A percentile compares a stretch with the other conserved stretches of the same genome.
phyloP scores from a whole-genome alignment of 257 asterid species.

The Lycium barbarum region DNA sequence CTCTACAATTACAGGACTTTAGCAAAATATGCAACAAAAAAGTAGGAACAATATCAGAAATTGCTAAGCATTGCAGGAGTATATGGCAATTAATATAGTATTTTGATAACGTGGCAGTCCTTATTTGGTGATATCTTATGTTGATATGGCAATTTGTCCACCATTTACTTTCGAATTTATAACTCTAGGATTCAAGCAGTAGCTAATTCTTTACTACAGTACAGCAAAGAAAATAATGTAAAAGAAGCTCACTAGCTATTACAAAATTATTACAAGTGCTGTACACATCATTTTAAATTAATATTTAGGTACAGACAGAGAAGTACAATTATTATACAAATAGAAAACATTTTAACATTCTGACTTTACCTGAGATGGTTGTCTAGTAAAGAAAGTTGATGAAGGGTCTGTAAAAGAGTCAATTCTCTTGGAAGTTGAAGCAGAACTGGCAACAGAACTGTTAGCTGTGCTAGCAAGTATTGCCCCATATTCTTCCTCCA shows the following conservation, averaged over 20 bases:
- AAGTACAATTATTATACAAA: slow-evolving; percentile 14
- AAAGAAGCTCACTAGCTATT: neutral
- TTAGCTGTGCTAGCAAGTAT: slow-evolving; percentile 47
- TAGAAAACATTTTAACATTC: neutral
- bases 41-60: no score
- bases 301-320: slow-evolving; percentile 29
- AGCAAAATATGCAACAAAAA: no score
- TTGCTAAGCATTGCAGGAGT: neutral
- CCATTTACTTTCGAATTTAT: neutral
- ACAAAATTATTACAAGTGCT: neutral
- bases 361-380: slow-evolving; percentile 47
- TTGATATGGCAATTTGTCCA: slow-evolving; percentile 2
- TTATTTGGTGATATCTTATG: neutral
- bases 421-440: slow-evolving; percentile 69
- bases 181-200: neutral
- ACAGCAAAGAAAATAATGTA: neutral
- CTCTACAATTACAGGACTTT: neutral
- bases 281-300: slow-evolving; percentile 20
- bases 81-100: neutral
- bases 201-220: neutral
- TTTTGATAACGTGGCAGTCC: neutral
- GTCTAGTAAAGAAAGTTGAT: slow-evolving; percentile 41
- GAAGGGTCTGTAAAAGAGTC: slow-evolving; percentile 39
- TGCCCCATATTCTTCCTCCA: slow-evolving; percentile 59
- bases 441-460: slow-evolving; percentile 67